phyloP scores from a whole-genome alignment of 1,139 yeast genomes.

The Scheffersomyces parashehatae region DNA sequence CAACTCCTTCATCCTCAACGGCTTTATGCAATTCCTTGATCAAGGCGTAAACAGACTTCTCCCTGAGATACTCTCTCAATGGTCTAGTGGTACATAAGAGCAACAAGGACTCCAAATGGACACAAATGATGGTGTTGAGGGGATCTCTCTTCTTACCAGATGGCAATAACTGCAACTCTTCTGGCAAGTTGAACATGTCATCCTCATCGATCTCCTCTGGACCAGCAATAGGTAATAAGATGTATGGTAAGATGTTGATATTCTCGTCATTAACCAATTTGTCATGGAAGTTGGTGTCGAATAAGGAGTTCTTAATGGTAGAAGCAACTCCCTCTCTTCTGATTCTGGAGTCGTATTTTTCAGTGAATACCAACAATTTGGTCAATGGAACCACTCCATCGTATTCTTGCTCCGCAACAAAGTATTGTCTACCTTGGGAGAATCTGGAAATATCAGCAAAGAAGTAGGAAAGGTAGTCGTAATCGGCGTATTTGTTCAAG shows the following conservation, averaged over 20 bases:
- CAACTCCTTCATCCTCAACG: conserved; percentile 58
- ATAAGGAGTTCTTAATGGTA: conserved; percentile 84
- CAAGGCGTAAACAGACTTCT: conserved; percentile 77
- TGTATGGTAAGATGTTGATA: conserved; percentile 77
- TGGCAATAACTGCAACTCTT: conserved; percentile 78
- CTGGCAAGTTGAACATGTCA: conserved; percentile 86
- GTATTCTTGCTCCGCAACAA: conserved; percentile 67
- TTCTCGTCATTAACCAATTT: conserved; percentile 58
- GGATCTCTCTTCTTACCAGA: conserved; percentile 81
- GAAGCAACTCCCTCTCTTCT: conserved; percentile 94
- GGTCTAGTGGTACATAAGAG: conserved; percentile 73
- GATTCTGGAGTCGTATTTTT: conserved; percentile 69
- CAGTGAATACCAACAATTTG: conserved; percentile 81
- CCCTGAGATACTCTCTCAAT: conserved; percentile 75
- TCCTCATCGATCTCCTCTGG: conserved; percentile 80
- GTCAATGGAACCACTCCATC: conserved; percentile 81
- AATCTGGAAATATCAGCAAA: conserved; percentile 86
- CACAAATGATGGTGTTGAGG: conserved; percentile 58
- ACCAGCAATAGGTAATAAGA: conserved; percentile 81
- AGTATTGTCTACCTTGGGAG: conserved; percentile 71
- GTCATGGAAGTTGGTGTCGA: conserved; percentile 72
- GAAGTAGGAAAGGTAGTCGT: conserved; percentile 81
- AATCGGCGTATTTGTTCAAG: conserved; percentile 71
- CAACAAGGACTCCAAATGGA: conserved; percentile 75
- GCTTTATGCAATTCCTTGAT: conserved; percentile 82